Conservation (phyloP, 2,329 filamentous ascomycete genomes). For the Penicillium paneum region DNA sequence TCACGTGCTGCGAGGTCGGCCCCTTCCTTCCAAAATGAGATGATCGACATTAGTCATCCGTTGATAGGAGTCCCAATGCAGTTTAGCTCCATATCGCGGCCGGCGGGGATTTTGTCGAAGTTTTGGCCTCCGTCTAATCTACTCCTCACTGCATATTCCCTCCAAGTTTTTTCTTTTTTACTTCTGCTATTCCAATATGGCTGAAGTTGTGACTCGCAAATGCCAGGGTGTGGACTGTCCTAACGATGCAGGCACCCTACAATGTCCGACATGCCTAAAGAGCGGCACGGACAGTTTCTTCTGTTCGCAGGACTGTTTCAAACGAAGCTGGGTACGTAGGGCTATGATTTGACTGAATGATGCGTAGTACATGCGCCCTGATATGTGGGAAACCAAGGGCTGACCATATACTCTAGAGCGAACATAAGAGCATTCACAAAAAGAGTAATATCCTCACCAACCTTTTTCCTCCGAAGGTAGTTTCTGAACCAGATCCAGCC, state of each 20-base stretch:
- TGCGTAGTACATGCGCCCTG: constrained; percentile 15
- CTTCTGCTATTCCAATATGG: constrained; percentile 10
- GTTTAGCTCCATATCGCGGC: not conserved
- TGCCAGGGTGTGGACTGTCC: constrained; percentile 81
- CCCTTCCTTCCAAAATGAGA: constrained; percentile 5
- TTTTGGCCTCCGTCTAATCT: constrained; percentile 1
- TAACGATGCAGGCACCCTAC: constrained; percentile 79
- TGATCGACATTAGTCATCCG: constrained; percentile 9
- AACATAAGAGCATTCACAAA: constrained; percentile 83
- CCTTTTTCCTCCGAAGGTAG: constrained; percentile 71
- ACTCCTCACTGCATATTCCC: not conserved
- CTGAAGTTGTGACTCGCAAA: constrained; percentile 38
- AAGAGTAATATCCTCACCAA: constrained; percentile 71
- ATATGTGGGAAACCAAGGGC: constrained; percentile 12
- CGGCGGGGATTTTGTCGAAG: constrained; percentile 9
- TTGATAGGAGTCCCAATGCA: not conserved
- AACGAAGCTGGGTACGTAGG: constrained; percentile 85
- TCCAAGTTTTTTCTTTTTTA: not conserved
- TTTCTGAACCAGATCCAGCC: constrained; percentile 88
- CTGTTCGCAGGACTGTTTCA: constrained; percentile 98
- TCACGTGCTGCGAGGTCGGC: constrained; percentile 21
- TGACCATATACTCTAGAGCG: constrained; percentile 52
- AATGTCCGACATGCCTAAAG: constrained; percentile 95
- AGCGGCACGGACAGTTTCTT: constrained; percentile 88
- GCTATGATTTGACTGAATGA: constrained; percentile 29